Evolutionary conservation across 2,329 filamentous ascomycete species (phyloP), one percentile per base, ranked within the genome.

Genomic region (Trichoderma koningii): DNA sequence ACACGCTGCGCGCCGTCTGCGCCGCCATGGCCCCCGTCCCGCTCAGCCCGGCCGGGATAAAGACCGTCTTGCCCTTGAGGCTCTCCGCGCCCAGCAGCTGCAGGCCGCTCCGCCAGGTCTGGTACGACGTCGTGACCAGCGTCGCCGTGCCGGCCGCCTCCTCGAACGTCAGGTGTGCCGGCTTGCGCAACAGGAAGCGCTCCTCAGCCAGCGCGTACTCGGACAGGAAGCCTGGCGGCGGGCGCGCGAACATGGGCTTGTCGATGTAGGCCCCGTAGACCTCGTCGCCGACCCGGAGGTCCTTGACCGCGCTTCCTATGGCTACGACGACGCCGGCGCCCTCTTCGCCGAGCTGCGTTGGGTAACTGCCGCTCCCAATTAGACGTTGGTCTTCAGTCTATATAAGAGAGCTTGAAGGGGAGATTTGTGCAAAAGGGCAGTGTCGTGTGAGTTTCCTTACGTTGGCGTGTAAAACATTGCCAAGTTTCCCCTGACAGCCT

Each of bases 1-100:
- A 85, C 3, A 81, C 76, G 34, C 82, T 81, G 68, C 81, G 83
- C 3, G 82, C 80, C 2, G 85, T 71, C 71, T 86, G 83, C 28
- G 81, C 76, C 0, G 74, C 80, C 28, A 80, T 72, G 2, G 77
- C 74, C 0, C 84, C 83, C 0, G 79, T 80, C 1, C 78, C 81
- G 61, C 82, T 79, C 44, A 86, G 76, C 0, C 79, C 83, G 2
- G 75, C 84, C 0, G 82, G 77, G 7, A 86, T 75, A 65, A 82
- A 83, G 1, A 83, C 81, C 1, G 81, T 84, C 73, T 81, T 83
- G 9, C 81, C 82, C 21, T 77, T 72, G 0, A 86, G 76, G 19
- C 69, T 75, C 44, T 74, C 73, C n/a, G 63, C 59, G n/a, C 76
- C 76, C 48, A 76, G 69, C 7, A 78, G 69, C 41, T 71, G 70